phyloP scores from a whole-genome alignment of 345 rosid species.

The Eucalyptus tenuipes region DNA sequence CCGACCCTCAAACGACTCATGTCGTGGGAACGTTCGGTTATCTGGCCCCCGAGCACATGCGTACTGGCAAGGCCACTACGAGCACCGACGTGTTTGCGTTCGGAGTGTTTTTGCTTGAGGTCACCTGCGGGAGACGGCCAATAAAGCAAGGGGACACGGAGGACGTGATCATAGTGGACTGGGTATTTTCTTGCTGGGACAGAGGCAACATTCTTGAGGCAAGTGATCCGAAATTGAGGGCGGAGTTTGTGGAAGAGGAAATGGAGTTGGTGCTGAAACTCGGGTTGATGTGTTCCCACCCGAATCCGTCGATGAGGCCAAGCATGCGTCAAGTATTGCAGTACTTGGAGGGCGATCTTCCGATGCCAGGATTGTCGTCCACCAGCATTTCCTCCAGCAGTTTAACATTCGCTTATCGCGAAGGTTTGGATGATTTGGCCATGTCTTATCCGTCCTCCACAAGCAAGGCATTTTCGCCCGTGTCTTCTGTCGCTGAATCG shows the following conservation, averaged over 20 bases:
- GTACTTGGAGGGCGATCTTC: constrained; percentile 18
- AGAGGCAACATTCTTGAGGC: constrained; percentile 1
- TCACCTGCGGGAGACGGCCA: no score
- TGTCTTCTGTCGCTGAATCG: neutral
- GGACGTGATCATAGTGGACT: no score
- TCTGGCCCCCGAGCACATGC: no score
- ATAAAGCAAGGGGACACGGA: no score
- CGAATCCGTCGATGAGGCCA: neutral
- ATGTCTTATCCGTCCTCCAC: constrained; percentile 24
- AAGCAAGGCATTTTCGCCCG: neutral
- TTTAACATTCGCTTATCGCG: constrained; percentile 1
- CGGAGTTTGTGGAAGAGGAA: constrained; percentile 1
- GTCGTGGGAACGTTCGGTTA: constrained; percentile 3
- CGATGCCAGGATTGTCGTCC: constrained; percentile 15
- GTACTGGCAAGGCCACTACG: no score
- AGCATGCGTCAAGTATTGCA: neutral
- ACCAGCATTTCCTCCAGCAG: neutral
- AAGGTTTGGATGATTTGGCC: constrained; percentile 28
- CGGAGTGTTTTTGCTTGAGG: no score
- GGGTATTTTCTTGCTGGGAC: no score
- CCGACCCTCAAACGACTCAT: constrained; percentile 20
- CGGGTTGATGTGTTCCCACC: constrained; percentile 27
- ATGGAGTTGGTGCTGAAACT: constrained; percentile 29
- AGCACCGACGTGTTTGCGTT: no score
- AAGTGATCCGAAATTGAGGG: constrained; percentile 19